These are phyloP conservation scores for Diaporthe nobilis DNA, from an alignment of 2,329 filamentous ascomycete species.

Conservation along the genomic window DNA sequence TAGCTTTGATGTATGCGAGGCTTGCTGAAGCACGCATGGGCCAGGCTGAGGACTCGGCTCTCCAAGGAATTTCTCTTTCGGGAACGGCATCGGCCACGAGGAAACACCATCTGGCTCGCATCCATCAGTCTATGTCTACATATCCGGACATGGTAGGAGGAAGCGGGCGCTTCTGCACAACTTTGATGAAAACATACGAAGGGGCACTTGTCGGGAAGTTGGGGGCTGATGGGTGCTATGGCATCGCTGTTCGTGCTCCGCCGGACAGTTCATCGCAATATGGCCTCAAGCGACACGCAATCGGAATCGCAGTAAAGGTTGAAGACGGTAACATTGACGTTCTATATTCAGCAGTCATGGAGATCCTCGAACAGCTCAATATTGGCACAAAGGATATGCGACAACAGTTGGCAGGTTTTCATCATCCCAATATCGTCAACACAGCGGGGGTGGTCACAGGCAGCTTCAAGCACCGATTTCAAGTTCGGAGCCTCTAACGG, in stretches of 20 bases:
- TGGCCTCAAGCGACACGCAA: background rate
- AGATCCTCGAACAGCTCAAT: background rate
- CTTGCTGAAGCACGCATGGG: background rate
- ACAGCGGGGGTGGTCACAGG: background rate
- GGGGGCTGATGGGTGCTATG: background rate
- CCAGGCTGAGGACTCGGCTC: background rate
- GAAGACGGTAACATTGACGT: background rate
- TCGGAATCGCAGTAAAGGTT: background rate
- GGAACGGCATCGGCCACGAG: background rate
- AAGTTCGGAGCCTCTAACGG: background rate
- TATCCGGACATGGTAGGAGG: background rate
- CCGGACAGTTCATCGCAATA: background rate
- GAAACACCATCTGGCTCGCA: background rate
- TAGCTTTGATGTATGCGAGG: background rate
- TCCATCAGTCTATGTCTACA: background rate
- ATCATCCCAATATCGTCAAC: background rate
- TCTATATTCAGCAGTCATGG: background rate
- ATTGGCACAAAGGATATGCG: background rate
- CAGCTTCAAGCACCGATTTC: background rate
- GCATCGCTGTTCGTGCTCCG: background rate
- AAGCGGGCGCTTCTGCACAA: background rate
- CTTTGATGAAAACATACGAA: background rate
- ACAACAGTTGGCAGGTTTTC: background rate
- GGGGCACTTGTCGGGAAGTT: background rate
- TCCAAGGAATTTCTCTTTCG: background rate